Evolutionary conservation across 2,329 filamentous ascomycete genomes (phyloP), one percentile per base, ranked within the genome.

Genomic region (Orbilia quercus): DNA sequence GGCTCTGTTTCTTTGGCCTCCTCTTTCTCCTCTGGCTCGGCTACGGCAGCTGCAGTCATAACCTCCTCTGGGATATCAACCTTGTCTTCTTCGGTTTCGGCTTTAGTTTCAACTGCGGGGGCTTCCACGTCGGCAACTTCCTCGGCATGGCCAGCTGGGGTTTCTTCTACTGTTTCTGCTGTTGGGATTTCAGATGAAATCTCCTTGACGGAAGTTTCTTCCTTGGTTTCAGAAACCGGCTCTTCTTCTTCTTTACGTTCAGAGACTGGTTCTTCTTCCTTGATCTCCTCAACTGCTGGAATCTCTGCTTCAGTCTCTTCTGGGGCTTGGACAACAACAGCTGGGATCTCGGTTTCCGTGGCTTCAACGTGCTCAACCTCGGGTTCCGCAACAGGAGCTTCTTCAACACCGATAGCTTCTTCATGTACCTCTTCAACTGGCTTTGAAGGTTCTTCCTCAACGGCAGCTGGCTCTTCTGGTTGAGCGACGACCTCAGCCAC

Each of bases 1-100:
- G 47, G 65, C 12, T 70, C 57, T n/a, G n/a, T n/a, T 31, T 31
- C 65, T 45, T 50, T 48, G 7, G 42, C 42, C 45, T 57, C 66
- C 57, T 63, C 58, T 44, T 44, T 7, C 6, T 12, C n/a, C 18
- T 60, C 55, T n/a, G 47, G 65, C 12, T 70, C 57, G 7, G 38
- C 23, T 11, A 54, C 28, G n/a, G 48, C 28, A 4, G 50, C 40
- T n/a, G 55, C 38, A 1, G n/a, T 28, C 1, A 40, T 25, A 5
- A 28, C 48, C 22, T 42, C 64, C 44, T 54, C 64, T 28, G 48
- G 55, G 11, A 42, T 18, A 16, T 36, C 25, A 18, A 23, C 22
- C 28, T n/a, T 20, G 2, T 51, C 40, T 2, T 44, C 42, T 40
- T 51, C 18, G 31, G 50, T 25, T 40, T 51, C 18, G 31, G 50